Conservation (phyloP, 148 eudicot species). For the Amaranthus palmeri region DNA sequence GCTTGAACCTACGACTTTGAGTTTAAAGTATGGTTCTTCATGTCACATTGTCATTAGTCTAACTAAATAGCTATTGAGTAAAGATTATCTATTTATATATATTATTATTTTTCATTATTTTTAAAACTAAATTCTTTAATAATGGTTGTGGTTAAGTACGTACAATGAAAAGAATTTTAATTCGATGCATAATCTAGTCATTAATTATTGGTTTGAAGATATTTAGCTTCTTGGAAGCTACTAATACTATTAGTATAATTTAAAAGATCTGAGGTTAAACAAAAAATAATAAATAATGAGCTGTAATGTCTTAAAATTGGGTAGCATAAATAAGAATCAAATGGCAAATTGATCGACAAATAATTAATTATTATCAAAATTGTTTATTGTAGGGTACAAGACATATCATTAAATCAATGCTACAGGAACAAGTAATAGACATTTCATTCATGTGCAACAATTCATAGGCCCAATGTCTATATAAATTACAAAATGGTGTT, state of each 20-base stretch:
- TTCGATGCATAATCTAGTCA: constrained; percentile 15
- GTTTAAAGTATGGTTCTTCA: too few relatives aligned
- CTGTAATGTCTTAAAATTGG: constrained; percentile 16
- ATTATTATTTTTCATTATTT: too few relatives aligned
- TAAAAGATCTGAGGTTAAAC: too few relatives aligned
- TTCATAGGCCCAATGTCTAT: constrained; percentile 1
- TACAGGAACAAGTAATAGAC: constrained; percentile 11
- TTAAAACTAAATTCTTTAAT: neutral
- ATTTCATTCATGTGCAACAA: constrained; percentile 12
- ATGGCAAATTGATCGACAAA: neutral
- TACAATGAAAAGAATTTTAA: neutral
- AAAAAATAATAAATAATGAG: neutral
- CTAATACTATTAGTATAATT: neutral
- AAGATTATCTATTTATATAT: too few relatives aligned
- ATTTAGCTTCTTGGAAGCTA: constrained; percentile 25
- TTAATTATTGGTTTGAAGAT: constrained; percentile 18
- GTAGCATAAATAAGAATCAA: constrained; percentile 14
- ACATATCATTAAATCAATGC: constrained; percentile 8
- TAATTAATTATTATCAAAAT: neutral
- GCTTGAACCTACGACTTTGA: too few relatives aligned
- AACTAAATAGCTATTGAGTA: too few relatives aligned
- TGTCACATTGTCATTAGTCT: too few relatives aligned
- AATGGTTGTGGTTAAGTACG: neutral
- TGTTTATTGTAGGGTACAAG: neutral
- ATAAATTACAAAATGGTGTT: neutral